Base-by-base conservation (phyloP, 1,139 yeast genomes). In the Candida buenavistaensis region DNA sequence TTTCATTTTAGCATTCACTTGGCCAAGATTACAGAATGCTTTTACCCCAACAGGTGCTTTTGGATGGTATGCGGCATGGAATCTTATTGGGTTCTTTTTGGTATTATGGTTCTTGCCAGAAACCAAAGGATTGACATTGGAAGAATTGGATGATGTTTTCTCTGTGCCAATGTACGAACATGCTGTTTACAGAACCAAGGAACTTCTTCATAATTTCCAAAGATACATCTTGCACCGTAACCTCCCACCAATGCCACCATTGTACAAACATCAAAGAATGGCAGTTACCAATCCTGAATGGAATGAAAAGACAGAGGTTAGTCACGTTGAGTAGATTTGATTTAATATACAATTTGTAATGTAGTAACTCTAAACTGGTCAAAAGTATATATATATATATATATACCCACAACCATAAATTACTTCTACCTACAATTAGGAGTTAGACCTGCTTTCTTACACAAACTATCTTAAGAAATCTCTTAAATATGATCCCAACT, bases 11-110 rank as follows among this genome's bases (percentile, higher is more conserved):
- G 85, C 95, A 9, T 72, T 45, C 26, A 82, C 95, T 2, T 87
- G 94, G 92, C 95, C 95, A 26, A 67, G 86, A 26, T 62, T 87
- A 53, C 61, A 74, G 41, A 72, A 63, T 33, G 80, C 84, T 0
- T 80, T 87, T 62, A 78, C 75, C 33, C 74, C 87, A 3, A 85
- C 82, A 43, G 96, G 96, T 55, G 95, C 95, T 2, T 88, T 88
- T 57, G 88, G 92, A 10, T 87, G 80, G 73, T 87, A 86, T 51
- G 95, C 95, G 1, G 95, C 84, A 9, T 84, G 95, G 92, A 87
- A 87, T 55, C 52, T 83, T 36, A 67, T 82, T 36, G 94, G 92
- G 0, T 84, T 80, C 65, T 76, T 80, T 62, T 48, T 81, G 54
- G 87, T 80, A 2, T 62, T 80, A 40, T 77, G 81, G 73, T 70